phyloP scores from a whole-genome alignment of 805 yeast genomes.

The Wickerhamiella kurtzmanii region DNA sequence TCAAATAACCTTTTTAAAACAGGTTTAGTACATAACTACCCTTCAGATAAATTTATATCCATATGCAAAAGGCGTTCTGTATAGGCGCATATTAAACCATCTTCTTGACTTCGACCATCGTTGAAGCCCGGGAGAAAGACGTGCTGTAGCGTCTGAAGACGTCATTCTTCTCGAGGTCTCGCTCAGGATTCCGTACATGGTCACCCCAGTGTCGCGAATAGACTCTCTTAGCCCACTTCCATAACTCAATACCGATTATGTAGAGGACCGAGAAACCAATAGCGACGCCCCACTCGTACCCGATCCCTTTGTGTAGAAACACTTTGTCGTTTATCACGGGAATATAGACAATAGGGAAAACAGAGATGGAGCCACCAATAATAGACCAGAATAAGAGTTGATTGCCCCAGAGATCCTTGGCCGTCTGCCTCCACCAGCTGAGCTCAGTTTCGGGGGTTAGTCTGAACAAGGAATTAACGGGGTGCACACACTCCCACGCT shows the following conservation, averaged over 20 bases:
- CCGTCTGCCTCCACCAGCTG: constrained; percentile 42
- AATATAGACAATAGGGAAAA: constrained; percentile 73
- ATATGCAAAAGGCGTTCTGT: too few relatives aligned
- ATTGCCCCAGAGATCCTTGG: constrained; percentile 56
- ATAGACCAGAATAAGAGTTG: constrained; percentile 75
- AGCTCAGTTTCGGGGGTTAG: constrained; percentile 55
- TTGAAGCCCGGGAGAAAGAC: background rate
- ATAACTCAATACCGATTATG: constrained; percentile 47
- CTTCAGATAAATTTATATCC: too few relatives aligned
- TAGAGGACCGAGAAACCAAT: constrained; percentile 44
- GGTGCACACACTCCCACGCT: constrained; percentile 76
- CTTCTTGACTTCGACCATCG: background rate
- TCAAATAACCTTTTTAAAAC: too few relatives aligned
- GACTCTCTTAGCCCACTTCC: constrained; percentile 53
- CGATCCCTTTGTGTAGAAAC: constrained; percentile 56
- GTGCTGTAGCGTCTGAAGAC: constrained; percentile 5
- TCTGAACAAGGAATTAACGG: constrained; percentile 53
- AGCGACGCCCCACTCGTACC: constrained; percentile 72
- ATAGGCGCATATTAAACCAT: background rate
- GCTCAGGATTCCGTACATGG: constrained; percentile 43
- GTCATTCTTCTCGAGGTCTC: constrained; percentile 26
- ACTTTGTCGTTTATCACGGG: constrained; percentile 76
- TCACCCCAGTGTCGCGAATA: constrained; percentile 30
- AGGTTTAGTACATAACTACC: too few relatives aligned
- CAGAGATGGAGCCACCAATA: constrained; percentile 50